A percentile compares a stretch with the other conserved stretches of the same genome.
These are phyloP conservation scores for Teratosphaeriaceae sp. DNA, from an alignment of 2,329 filamentous ascomycete species.

Conservation along the genomic window DNA sequence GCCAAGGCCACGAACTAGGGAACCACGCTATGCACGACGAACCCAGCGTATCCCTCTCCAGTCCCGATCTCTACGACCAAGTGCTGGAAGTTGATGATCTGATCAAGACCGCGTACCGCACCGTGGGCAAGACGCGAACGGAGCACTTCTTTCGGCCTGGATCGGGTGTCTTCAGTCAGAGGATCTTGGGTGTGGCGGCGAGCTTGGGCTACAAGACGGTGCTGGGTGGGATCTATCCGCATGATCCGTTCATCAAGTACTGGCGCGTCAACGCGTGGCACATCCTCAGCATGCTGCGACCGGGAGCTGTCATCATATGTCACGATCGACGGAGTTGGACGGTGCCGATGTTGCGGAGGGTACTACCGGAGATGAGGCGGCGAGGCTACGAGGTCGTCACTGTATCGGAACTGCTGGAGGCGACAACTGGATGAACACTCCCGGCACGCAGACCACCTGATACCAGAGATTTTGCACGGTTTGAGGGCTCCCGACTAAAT, in stretches of 20 bases:
- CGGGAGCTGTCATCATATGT: slow-evolving; percentile 75
- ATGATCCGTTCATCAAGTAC: slow-evolving; percentile 77
- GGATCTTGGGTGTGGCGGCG: slow-evolving; percentile 57
- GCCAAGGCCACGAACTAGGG: slow-evolving; percentile 55
- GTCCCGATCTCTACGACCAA: slow-evolving; percentile 55
- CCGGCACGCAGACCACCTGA: background rate
- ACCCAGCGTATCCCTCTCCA: slow-evolving; percentile 56
- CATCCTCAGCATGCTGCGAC: slow-evolving; percentile 69
- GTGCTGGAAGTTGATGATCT: slow-evolving; percentile 57
- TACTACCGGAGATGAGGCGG: slow-evolving; percentile 63
- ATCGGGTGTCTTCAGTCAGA: slow-evolving; percentile 70
- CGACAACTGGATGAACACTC: background rate
- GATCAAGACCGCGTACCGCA: slow-evolving; percentile 52
- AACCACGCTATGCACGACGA: slow-evolving; percentile 92
- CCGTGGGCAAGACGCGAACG: slow-evolving; percentile 35
- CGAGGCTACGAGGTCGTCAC: slow-evolving; percentile 67
- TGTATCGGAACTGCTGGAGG: slow-evolving; percentile 57
- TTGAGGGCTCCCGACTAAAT: background rate
- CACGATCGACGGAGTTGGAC: slow-evolving; percentile 85
- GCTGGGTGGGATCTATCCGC: slow-evolving; percentile 80
- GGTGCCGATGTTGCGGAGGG: slow-evolving; percentile 64
- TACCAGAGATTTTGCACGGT: background rate
- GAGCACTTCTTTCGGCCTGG: slow-evolving; percentile 74
- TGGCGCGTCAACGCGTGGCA: slow-evolving; percentile 67
- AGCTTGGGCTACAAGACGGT: slow-evolving; percentile 63